These are phyloP conservation scores for Angophora floribunda DNA, from an alignment of 345 rosid genomes.

Conservation along the genomic window DNA sequence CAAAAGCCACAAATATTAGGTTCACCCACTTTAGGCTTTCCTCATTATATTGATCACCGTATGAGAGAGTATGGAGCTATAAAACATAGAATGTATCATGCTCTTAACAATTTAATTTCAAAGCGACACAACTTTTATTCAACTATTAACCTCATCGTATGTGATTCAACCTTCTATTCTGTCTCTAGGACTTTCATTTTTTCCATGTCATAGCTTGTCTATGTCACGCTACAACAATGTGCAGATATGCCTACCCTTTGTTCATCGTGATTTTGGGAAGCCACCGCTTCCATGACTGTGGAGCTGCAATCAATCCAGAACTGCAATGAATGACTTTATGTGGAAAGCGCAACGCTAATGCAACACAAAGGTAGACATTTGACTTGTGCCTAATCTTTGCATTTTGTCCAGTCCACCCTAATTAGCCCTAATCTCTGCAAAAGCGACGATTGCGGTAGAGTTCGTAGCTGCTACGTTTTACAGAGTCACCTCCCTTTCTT, in stretches of 20 bases:
- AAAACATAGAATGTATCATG: too few species aligned
- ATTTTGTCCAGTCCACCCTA: not conserved
- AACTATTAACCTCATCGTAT: not conserved
- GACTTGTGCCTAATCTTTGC: not conserved
- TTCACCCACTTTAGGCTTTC: not conserved
- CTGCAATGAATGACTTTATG: not conserved
- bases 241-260: not conserved
- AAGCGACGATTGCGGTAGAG: too few species aligned
- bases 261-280: not conserved
- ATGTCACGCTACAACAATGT: not conserved
- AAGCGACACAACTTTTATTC: not conserved
- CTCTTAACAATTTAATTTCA: not conserved
- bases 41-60: not conserved
- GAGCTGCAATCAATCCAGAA: not conserved
- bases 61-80: too few species aligned
- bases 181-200: not conserved
- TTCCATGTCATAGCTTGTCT: not conserved
- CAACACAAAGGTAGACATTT: not conserved
- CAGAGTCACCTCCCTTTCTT: too few species aligned
- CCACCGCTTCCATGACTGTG: not conserved
- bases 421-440: too few species aligned
- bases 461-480: too few species aligned
- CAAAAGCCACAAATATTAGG: not conserved
- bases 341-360: not conserved
- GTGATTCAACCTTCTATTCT: not conserved